Evolutionary conservation across 768 basidiomycete genomes (phyloP).

Genomic region (Leucocoprinus sp.): DNA sequence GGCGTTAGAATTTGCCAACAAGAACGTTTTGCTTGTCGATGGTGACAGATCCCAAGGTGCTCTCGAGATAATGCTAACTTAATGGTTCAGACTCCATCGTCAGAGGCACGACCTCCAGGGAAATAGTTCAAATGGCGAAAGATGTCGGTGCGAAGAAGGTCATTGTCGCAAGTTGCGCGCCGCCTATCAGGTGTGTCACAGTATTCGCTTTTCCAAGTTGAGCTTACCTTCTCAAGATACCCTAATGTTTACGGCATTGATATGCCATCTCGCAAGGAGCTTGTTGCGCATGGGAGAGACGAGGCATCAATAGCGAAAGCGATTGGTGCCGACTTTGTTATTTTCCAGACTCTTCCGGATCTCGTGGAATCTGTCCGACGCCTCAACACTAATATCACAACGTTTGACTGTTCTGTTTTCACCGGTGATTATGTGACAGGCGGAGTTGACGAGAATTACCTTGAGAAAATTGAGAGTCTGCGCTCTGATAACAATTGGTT

Average conservation of each 20-base stretch:
- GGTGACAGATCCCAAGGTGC: constrained; percentile 38
- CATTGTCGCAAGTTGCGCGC: constrained; percentile 94
- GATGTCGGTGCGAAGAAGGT: constrained; percentile 97
- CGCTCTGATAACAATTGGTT: constrained; percentile 76
- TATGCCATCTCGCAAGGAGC: constrained; percentile 93
- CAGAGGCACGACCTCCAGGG: constrained; percentile 95
- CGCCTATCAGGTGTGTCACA: constrained; percentile 72
- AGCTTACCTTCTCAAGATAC: constrained; percentile 34
- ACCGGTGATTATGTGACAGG: constrained; percentile 96
- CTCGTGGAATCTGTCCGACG: constrained; percentile 79
- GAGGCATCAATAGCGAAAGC: constrained; percentile 62
- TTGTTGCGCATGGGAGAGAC: constrained; percentile 78
- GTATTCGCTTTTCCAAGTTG: not conserved
- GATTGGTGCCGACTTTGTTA: constrained; percentile 92
- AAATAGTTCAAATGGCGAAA: constrained; percentile 98
- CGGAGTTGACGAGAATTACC: constrained; percentile 77
- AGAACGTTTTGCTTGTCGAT: constrained; percentile 93
- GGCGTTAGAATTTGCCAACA: constrained; percentile 90
- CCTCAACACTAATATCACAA: constrained; percentile 66
- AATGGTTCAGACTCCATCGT: constrained; percentile 82
- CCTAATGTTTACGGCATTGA: constrained; percentile 99
- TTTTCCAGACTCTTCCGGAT: constrained; percentile 90
- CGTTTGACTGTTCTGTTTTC: constrained; percentile 97
- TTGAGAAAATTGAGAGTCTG: constrained; percentile 62
- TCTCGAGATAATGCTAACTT: constrained; percentile 1